phyloP scores from a whole-genome alignment of 2,329 filamentous ascomycete genomes.

The Nemania diffusa region DNA sequence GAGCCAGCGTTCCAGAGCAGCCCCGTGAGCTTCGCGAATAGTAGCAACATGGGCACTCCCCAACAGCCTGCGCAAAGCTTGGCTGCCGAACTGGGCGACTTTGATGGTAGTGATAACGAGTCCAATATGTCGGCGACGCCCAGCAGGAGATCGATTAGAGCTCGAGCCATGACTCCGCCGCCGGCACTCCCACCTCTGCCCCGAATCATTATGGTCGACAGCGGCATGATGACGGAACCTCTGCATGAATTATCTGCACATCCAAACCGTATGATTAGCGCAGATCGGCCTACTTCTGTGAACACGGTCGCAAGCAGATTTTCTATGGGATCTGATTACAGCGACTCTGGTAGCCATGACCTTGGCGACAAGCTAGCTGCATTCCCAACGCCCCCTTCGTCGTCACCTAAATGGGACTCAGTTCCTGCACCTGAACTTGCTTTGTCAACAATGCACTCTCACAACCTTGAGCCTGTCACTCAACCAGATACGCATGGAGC shows the following conservation, averaged over 20 bases:
- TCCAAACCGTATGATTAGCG: slow-evolving; percentile 44
- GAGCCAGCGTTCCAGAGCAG: slow-evolving; percentile 68
- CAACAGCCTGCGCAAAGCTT: slow-evolving; percentile 75
- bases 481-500: slow-evolving; percentile 44
- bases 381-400: slow-evolving; percentile 65
- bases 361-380: slow-evolving; percentile 63
- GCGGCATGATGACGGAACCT: slow-evolving; percentile 69
- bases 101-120: slow-evolving; percentile 80
- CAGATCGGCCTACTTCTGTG: slow-evolving; percentile 55
- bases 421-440: slow-evolving; percentile 52
- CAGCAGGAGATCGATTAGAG: slow-evolving; percentile 59
- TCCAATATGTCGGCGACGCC: slow-evolving; percentile 67
- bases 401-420: slow-evolving; percentile 49
- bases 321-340: slow-evolving; percentile 61
- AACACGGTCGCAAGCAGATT: slow-evolving; percentile 58
- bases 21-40: slow-evolving; percentile 65
- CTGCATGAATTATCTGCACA: slow-evolving; percentile 47
- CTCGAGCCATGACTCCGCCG: slow-evolving; percentile 56
- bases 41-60: slow-evolving; percentile 61
- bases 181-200: slow-evolving; percentile 62
- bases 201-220: slow-evolving; percentile 67
- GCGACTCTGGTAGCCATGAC: slow-evolving; percentile 64
- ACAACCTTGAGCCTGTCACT: slow-evolving; percentile 53
- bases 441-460: slow-evolving; percentile 58
- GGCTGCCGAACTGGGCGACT: slow-evolving; percentile 87